Base-by-base conservation (phyloP, 495 filamentous ascomycete genomes). In the Hypoxylon fuscum region DNA sequence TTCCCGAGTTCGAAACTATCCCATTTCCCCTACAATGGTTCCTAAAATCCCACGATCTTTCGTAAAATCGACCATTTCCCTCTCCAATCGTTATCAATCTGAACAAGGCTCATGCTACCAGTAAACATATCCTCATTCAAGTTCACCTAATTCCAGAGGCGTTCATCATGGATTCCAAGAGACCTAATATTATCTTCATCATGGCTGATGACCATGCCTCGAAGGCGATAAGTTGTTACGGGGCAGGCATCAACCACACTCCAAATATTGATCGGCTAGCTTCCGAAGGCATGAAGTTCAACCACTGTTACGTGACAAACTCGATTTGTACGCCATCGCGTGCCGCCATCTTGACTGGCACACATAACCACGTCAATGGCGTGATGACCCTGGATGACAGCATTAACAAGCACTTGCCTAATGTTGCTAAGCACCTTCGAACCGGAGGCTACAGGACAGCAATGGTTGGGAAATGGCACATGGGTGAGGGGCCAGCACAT, bases 131-230 rank as follows among this genome's bases (percentile, higher is more conserved):
- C 14, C 5, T 1, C 3, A 6, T 53, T 31, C n/a, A 17, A 27
- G 23, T 20, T 22, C 20, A 12, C 18, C 15, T 18, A 7, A 51
- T 14, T 20, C 12, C 5, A 53, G 21, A 17, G 35, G 22, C 21
- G 34, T 21, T 34, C 42, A 37, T 18, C 31, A 59, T 59, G 54
- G 54, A 23, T 41, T 51, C 22, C 12, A 27, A 29, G 43, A 45
- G 42, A 27, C 77, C 77, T 9, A 80, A 80, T 43, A 76, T 80
- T 48, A 38, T 80, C 55, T 80, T 80, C 64, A 77, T 79, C 63
- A 76, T 80, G 74, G 77, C 77, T 8, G 77, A 80, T 67, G 77
- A 80, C 65, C 77, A 80, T 72, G 77, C 77, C 53, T 63, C 73
- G 5, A 79, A 80, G 57, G 62, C 77, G 1, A 80, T 79, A 43